Percentiles rank a stretch among this genome's conserved stretches.
Conservation (phyloP, 176 grass and related monocot genomes). For the Rhipidocladum racemiflorum region DNA sequence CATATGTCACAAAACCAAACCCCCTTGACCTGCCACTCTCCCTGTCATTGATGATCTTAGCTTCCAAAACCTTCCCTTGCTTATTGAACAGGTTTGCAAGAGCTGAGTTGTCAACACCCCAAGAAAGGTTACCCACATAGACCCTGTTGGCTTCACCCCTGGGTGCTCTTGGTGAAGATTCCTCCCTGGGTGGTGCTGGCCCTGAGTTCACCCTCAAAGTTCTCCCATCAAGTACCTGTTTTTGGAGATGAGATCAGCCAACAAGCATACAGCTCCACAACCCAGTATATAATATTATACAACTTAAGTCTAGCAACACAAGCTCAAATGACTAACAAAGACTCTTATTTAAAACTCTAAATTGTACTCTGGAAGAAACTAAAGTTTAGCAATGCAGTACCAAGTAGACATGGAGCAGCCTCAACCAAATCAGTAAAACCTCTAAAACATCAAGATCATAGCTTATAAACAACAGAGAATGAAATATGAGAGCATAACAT, state of each 20-base stretch:
- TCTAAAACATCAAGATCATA: background rate
- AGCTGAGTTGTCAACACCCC: constrained; percentile 66
- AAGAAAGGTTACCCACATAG: constrained; percentile 88
- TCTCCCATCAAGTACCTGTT: constrained; percentile 72
- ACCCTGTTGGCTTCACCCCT: constrained; percentile 50
- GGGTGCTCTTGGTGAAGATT: constrained; percentile 43
- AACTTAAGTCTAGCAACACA: background rate
- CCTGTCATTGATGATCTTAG: constrained; percentile 71
- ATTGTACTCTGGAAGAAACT: background rate
- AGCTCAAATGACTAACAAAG: background rate
- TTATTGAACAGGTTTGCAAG: constrained; percentile 66
- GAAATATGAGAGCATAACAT: background rate
- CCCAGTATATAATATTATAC: background rate
- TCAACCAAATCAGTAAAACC: background rate
- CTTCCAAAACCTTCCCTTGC: constrained; percentile 72
- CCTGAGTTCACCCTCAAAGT: constrained; percentile 65
- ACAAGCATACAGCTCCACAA: constrained; percentile 5
- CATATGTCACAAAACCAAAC: constrained; percentile 83
- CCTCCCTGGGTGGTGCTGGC: constrained; percentile 57
- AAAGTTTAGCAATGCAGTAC: background rate
- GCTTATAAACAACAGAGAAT: background rate
- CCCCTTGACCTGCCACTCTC: constrained; percentile 79
- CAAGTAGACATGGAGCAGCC: background rate
- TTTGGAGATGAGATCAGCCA: background rate
- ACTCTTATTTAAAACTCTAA: background rate